Evolutionary conservation across 306 rosid genomes (phyloP), one percentile per base, ranked within the genome.

Genomic region (Quercus parvula): DNA sequence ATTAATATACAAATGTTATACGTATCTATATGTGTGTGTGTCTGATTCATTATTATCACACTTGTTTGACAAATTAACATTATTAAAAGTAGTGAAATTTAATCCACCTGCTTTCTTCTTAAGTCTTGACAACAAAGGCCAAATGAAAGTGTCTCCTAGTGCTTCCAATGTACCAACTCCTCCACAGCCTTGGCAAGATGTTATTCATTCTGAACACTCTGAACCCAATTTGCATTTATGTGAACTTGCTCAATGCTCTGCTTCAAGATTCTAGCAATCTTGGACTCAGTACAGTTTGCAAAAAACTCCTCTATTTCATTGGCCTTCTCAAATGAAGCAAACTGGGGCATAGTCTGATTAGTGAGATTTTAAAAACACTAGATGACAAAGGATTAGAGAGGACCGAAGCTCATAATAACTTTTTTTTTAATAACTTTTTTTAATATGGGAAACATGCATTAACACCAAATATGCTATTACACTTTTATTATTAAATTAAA

Each of bases 291-390:
- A 59, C 76, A 92, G 81, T 18, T 79, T 27, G 85, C 88, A 77
- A 92, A 92, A 90, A 95, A 95, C 78, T 91, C 98, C 84, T 95
- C 94, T 15, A 89, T 81, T 81, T 92, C 99, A 77, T 84, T 85
- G 1, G 86, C 94, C 87, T 93, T 91, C 85, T 95, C 99, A 74
- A 77, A 44, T 9, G 98, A 90, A 54, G 99, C 85, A 90, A 95
- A 93, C 99, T 95, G 94, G 82, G 10, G 72, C 63, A 61, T 59
- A 12, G 69, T 35, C 24, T 24, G 24, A 24, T 24, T 24, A 24
- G 24, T 24, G 24, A 24, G 24, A 24, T 24, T 24, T 24, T 24
- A 24, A 24, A 24, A 24, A 24, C 24, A 24, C 24, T 24, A 24
- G 24, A 24, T 24, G 24, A 24, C 24, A 24, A 24, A 24, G 24